Evolutionary conservation across 768 basidiomycete species (phyloP), one percentile per base, ranked within the genome.

Genomic region (Termitomyces sp.): DNA sequence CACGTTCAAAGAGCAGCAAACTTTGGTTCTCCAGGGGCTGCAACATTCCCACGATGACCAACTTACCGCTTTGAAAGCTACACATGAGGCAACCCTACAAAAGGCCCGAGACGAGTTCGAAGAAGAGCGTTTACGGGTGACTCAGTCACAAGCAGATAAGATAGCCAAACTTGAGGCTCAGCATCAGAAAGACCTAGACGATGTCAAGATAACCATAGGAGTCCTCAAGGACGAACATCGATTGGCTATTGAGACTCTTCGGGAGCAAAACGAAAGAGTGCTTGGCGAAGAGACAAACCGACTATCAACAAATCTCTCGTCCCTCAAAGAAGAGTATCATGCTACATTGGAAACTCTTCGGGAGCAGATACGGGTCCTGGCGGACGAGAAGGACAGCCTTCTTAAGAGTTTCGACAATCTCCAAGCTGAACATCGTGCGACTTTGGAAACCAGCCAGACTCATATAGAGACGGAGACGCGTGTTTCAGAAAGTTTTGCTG

Each of bases 41-140:
- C 81, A 84, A 64, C 79, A 73, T 40, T 77, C 77, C 9, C 87
- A 92, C 65, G 78, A 83, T 51, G 80, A 79, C 60, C 85, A 88
- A 49, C 62, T 84, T n/a, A 70, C 76, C 7, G 70, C 76, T 36
- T 69, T 89, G 61, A 79, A 81, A 68, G 71, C 71, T 7, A 71
- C 76, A 5, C 87, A 91, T 66, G 72, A 79, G 17, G 65, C 70
- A 8, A 74, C 73, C 2, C 65, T 88, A 34, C 66, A 74, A 5
- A 71, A 75, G 15, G 66, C 66, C 2, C 52, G 61, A 29, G 37
- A 68, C 14, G 67, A 70, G 57, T 62, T 67, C 5, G 73, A 79
- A 32, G 64, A 70, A 29, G 64, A 76, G 45, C 73, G 40, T 45
- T 50, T 49, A 34, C 47, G 72, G 9, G 69, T 81, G 37, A 62